Conservation (phyloP, 1,284 basidiomycete genomes). For the Meira miltonrushii region DNA sequence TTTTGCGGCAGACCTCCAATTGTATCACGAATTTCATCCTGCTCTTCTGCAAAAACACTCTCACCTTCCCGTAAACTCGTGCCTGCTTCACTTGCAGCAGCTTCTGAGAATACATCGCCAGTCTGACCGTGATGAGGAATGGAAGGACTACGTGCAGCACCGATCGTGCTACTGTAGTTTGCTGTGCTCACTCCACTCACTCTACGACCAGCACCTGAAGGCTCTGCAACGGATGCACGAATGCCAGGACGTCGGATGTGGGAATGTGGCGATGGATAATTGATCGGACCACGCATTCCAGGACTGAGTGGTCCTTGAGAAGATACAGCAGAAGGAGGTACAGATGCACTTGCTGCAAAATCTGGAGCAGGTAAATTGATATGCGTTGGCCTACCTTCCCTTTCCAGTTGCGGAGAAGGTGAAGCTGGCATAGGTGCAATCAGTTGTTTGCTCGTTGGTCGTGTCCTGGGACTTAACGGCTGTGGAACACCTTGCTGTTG, state of each 20-base stretch:
- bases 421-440: neutral
- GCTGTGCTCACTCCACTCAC: neutral
- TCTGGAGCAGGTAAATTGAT: slow-evolving; percentile 29
- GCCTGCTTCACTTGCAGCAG: slow-evolving; percentile 16
- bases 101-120: slow-evolving; percentile 27
- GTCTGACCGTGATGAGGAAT: slow-evolving; percentile 1
- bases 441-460: slow-evolving; percentile 6
- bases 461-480: neutral
- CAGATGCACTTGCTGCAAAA: neutral
- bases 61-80: slow-evolving; percentile 27
- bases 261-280: slow-evolving; percentile 36
- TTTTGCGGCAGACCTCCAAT: slow-evolving; percentile 22
- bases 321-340: neutral
- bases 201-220: neutral
- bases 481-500: slow-evolving; percentile 4
- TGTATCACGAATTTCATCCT: slow-evolving; percentile 34
- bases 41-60: neutral
- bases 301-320: slow-evolving; percentile 17
- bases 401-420: slow-evolving; percentile 26
- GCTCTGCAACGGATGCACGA: neutral
- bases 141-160: neutral
- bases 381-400: slow-evolving; percentile 32
- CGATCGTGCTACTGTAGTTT: neutral
- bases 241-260: slow-evolving; percentile 31
- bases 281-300: slow-evolving; percentile 16